Base-by-base conservation (phyloP, 495 filamentous ascomycete genomes). In the Parathielavia appendiculata region DNA sequence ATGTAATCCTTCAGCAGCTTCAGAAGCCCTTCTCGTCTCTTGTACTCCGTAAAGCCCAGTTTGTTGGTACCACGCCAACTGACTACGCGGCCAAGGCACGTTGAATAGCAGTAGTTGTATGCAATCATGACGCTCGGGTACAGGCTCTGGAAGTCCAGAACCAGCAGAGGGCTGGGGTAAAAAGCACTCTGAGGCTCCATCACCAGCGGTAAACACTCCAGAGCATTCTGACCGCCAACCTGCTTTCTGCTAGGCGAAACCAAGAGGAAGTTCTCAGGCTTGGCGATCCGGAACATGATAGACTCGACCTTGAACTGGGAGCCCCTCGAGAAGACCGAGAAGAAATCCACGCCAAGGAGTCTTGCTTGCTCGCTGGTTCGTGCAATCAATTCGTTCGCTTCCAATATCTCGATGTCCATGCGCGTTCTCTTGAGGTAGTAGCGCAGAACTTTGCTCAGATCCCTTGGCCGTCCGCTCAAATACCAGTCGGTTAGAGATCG, bases 71-170 rank as follows among this genome's bases (percentile, higher is more conserved):
- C 91, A 26, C 90, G 82, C 93, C 92, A 96, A 63, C 81, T 81
- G 22, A 84, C 80, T 34, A 92, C 83, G 48, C 93, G 83, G 4
- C 93, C 93, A 9, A 98, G 81, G 61, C 90, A 98, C 0, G 93
- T 98, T 0, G 93, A 97, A 70, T 98, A 98, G 75, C 93, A 98
- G 73, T 97, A 96, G 68, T 98, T 98, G 73, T 98, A 97, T 0
- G 93, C 93, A 63, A 98, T 97, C 91, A 98, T 97, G 48, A 97
- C 85, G 66, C 91, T 96, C 4, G 93, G 93, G 66, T 98, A 98
- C 23, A 98, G 77, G 30, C 89, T 93, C 69, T 97, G 95, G 62
- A 98, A 98, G 72, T 98, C 93, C 12, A 98, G 77, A 0, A 98
- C 93, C 12, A 98, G 66, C 13, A 98, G 67, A 0, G 93, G 93